Evolutionary conservation across 2,329 filamentous ascomycete species (phyloP), one percentile per base, ranked within the genome.

Genomic region (Botrytis aclada): DNA sequence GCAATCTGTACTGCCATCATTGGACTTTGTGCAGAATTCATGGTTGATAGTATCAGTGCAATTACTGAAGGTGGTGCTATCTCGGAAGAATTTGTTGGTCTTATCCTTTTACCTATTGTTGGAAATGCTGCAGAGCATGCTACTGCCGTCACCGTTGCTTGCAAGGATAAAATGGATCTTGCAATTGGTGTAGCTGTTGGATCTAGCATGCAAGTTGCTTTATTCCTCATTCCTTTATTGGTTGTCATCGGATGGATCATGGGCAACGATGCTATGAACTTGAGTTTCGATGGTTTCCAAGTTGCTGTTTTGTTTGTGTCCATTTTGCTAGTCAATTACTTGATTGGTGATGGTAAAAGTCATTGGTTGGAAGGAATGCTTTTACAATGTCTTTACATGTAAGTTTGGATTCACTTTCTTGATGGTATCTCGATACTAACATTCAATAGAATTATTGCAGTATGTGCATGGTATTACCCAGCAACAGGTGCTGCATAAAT

Each of bases 301-400:
- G 90, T 97, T 22, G 92, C 94, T 34, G 91, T 92, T 58, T 84
- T 97, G 58, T 97, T 97, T 77, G 92, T 96, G 20, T 90, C 93
- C 2, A 93, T 93, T 0, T 88, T 97, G 60, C 86, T 97, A 47
- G 92, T 95, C 73, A 97, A 97, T 80, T 97, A 97, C 80, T 83
- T 97, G 61, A 93, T 97, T 66, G 86, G 91, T 32, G 93, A 97
- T 78, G 72, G 72, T 70, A 88, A 88, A 76, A 87, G 85, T 56
- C 83, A 86, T 75, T 87, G 85, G 79, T 67, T 80, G 7, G 80
- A 81, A 72, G 80, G 80, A 8, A 77, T 80, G 76, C 73, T 80
- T 5, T 66, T 81, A 51, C 74, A 77, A 69, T 79, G 78, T 67
- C 74, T 81, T 18, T 81, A 81, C 60, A 25, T 80, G 78, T 79